Percentiles rank a stretch among this genome's conserved stretches.
Evolutionary conservation across 257 asterid species (phyloP).

Genomic region (Plectranthus barbatus): DNA sequence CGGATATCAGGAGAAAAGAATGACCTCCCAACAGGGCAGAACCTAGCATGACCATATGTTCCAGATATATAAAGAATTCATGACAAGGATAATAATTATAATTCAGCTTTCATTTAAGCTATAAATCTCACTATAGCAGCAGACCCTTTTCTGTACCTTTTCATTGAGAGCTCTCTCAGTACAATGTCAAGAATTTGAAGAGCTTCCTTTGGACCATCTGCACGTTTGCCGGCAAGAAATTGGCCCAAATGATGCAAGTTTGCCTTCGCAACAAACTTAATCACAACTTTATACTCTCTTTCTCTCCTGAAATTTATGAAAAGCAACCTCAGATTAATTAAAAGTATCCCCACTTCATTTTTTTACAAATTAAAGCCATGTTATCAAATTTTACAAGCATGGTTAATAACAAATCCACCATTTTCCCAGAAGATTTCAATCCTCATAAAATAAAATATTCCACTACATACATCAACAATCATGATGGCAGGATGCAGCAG

Average conservation of each 20-base stretch:
- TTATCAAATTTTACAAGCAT: background rate
- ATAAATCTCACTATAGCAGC: too few relatives aligned
- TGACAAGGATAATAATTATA: background rate
- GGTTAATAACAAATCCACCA: background rate
- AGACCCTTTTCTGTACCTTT: slow-evolving; percentile 35
- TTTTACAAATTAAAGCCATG: background rate
- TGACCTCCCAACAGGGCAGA: slow-evolving; percentile 87
- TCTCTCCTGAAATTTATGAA: slow-evolving; percentile 47
- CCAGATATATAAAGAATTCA: background rate
- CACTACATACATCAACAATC: background rate
- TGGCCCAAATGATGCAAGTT: slow-evolving; percentile 81
- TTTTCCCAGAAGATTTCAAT: background rate
- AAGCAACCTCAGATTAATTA: background rate
- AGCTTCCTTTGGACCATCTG: slow-evolving; percentile 90
- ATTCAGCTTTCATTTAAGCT: background rate
- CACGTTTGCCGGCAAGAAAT: slow-evolving; percentile 91
- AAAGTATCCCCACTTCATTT: background rate
- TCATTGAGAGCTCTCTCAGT: slow-evolving; percentile 75
- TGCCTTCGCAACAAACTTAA: slow-evolving; percentile 82
- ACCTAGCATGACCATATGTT: slow-evolving; percentile 33
- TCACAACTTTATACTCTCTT: slow-evolving; percentile 73
- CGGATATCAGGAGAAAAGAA: slow-evolving; percentile 89
- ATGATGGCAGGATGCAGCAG: background rate
- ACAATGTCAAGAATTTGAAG: slow-evolving; percentile 96
- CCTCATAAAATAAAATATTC: background rate